Evolutionary conservation across 495 filamentous ascomycete genomes (phyloP).

Genomic region (Coniosporium apollinis): DNA sequence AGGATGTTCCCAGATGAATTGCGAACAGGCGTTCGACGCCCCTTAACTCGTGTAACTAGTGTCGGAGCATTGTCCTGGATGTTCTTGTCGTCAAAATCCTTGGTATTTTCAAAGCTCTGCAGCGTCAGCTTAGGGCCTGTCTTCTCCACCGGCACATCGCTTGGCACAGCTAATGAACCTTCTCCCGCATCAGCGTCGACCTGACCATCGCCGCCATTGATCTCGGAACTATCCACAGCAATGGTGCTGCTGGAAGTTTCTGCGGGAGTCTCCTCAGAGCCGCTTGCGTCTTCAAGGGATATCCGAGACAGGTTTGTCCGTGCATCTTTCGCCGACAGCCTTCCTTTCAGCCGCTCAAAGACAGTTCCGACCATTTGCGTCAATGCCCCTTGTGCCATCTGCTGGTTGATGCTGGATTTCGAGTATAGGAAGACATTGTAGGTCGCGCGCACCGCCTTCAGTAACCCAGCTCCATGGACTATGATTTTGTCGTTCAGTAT

Average conservation of each 20-base stretch:
- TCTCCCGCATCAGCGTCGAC: slow-evolving; percentile 10
- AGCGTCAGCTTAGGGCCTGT: slow-evolving; percentile 69
- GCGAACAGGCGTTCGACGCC: slow-evolving; percentile 32
- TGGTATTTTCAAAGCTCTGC: slow-evolving; percentile 86
- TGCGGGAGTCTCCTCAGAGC: slow-evolving; percentile 7
- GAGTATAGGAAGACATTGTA: slow-evolving; percentile 98
- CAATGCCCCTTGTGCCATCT: slow-evolving; percentile 87
- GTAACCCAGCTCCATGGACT: slow-evolving; percentile 86
- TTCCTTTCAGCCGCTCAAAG: slow-evolving; percentile 81
- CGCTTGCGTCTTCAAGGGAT: slow-evolving; percentile 14
- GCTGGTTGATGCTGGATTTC: slow-evolving; percentile 79
- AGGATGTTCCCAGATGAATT: slow-evolving; percentile 32
- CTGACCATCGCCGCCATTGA: slow-evolving; percentile 15
- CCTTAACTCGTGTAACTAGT: slow-evolving; percentile 68
- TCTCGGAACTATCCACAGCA: slow-evolving; percentile 20
- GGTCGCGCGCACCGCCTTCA: slow-evolving; percentile 96
- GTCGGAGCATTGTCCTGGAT: slow-evolving; percentile 84
- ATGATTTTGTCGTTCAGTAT: slow-evolving; percentile 97
- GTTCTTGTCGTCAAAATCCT: slow-evolving; percentile 80
- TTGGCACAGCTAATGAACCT: slow-evolving; percentile 28
- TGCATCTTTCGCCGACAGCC: slow-evolving; percentile 74
- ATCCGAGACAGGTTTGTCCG: slow-evolving; percentile 33
- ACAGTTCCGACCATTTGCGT: slow-evolving; percentile 99
- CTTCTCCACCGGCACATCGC: slow-evolving; percentile 38
- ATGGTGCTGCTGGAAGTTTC: slow-evolving; percentile 20